A percentile compares a stretch with the other conserved stretches of the same genome.
Evolutionary conservation across 768 basidiomycete species (phyloP).

Genomic region (Tephrocybe sp.): DNA sequence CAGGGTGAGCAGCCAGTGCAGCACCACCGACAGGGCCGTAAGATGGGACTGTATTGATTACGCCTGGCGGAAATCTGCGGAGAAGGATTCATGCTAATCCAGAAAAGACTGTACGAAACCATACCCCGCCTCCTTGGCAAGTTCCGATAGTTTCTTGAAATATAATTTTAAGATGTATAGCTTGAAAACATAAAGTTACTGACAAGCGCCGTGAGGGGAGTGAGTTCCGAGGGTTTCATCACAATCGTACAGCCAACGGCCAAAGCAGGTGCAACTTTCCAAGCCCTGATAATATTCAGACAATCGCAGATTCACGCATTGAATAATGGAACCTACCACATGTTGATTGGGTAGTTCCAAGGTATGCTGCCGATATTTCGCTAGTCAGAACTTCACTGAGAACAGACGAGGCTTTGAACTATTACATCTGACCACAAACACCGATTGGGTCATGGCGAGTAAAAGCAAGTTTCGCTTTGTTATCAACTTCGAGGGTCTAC

Average conservation of each 20-base stretch:
- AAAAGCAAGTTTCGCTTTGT: constrained; percentile 79
- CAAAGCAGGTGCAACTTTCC: constrained; percentile 94
- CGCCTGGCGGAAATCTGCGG: constrained; percentile 83
- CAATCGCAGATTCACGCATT: background rate
- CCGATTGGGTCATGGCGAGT: constrained; percentile 90
- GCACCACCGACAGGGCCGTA: constrained; percentile 82
- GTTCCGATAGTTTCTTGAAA: constrained; percentile 74
- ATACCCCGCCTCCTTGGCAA: constrained; percentile 83
- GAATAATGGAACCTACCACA: constrained; percentile 54
- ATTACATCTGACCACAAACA: constrained; percentile 90
- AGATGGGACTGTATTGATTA: constrained; percentile 87
- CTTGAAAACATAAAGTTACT: constrained; percentile 16
- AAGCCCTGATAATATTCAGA: constrained; percentile 48
- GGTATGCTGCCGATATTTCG: constrained; percentile 65
- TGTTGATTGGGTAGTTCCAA: constrained; percentile 91
- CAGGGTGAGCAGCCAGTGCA: constrained; percentile 77
- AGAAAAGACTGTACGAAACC: constrained; percentile 8
- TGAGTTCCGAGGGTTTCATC: constrained; percentile 92
- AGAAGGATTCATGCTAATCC: constrained; percentile 1
- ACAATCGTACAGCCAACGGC: constrained; percentile 92
- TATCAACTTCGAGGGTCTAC: constrained; percentile 79
- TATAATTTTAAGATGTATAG: constrained; percentile 7
- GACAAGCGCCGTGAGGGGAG: constrained; percentile 81
- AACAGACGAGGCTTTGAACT: constrained; percentile 12
- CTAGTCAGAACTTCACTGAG: constrained; percentile 1